Percentiles rank a stretch among this genome's conserved stretches.
Conservation (phyloP, 345 rosid genomes). For the Gossypium stocksii region DNA sequence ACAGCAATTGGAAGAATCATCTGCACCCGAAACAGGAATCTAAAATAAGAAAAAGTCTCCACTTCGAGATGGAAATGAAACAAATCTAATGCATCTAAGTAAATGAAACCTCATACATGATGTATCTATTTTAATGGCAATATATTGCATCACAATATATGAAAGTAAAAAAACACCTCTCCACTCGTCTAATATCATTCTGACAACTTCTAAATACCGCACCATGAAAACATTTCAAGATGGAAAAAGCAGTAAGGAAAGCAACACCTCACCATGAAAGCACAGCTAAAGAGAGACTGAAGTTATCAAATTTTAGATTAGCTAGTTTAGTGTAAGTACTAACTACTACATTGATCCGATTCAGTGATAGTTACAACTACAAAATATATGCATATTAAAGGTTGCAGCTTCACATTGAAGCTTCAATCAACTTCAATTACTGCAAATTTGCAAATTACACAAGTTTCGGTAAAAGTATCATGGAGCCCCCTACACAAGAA, state of each 20-base stretch:
- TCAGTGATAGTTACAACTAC: neutral
- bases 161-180: neutral
- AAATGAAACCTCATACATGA: neutral
- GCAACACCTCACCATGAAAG: neutral
- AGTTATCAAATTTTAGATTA: neutral
- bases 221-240: neutral
- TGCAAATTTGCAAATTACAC: neutral
- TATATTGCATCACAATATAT: neutral
- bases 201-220: neutral
- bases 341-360: neutral
- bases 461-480: neutral
- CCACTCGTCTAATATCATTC: neutral
- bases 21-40: constrained; percentile 29
- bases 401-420: neutral
- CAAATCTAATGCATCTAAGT: neutral
- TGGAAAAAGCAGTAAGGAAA: neutral
- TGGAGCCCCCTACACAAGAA: no score
- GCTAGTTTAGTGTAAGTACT: neutral
- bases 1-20: constrained; percentile 69
- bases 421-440: neutral
- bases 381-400: neutral
- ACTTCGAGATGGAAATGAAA: neutral
- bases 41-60: neutral
- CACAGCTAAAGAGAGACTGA: neutral
- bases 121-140: constrained; percentile 2